These are phyloP conservation scores for Rhodotorula sp. DNA, from an alignment of 1,284 basidiomycete genomes.

Conservation along the genomic window DNA sequence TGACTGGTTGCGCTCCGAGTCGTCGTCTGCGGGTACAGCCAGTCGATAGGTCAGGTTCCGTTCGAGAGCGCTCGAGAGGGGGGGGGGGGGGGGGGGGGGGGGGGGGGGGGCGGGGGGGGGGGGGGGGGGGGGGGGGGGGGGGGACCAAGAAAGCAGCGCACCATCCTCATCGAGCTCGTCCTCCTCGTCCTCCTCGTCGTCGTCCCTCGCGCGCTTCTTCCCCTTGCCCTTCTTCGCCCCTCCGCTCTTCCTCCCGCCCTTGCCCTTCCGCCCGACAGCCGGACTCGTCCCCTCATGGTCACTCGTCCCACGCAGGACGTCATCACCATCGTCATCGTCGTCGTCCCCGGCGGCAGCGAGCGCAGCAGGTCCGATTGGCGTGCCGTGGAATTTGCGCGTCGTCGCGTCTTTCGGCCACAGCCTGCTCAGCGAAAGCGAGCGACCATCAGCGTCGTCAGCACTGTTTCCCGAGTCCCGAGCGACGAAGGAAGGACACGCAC, in stretches of 20 bases:
- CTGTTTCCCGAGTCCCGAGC: constrained; percentile 24
- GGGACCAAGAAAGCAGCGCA: background rate
- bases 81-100: no score
- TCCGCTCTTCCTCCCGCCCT: constrained; percentile 13
- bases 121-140: background rate
- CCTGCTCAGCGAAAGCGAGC: constrained; percentile 2
- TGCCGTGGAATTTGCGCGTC: constrained; percentile 21
- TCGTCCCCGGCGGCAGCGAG: constrained; percentile 52
- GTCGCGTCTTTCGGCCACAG: constrained; percentile 13
- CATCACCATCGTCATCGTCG: constrained; percentile 35
- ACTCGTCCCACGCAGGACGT: constrained; percentile 9
- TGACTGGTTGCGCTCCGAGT: background rate
- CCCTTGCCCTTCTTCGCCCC: constrained; percentile 6
- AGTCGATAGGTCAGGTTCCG: background rate
- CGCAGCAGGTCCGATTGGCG: constrained; percentile 48
- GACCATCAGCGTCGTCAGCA: background rate
- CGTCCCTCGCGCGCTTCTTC: constrained; percentile 22
- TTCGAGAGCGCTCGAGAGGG: background rate
- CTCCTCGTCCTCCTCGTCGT: constrained; percentile 31
- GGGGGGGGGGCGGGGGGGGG: no score
- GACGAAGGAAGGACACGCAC: constrained; percentile 7
- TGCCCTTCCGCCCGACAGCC: background rate
- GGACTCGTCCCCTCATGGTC: constrained; percentile 18
- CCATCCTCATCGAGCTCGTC: constrained; percentile 28
- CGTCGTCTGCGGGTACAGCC: background rate